Evolutionary conservation across 805 yeast genomes (phyloP).

Genomic region (Teunomyces aglyptinius): DNA sequence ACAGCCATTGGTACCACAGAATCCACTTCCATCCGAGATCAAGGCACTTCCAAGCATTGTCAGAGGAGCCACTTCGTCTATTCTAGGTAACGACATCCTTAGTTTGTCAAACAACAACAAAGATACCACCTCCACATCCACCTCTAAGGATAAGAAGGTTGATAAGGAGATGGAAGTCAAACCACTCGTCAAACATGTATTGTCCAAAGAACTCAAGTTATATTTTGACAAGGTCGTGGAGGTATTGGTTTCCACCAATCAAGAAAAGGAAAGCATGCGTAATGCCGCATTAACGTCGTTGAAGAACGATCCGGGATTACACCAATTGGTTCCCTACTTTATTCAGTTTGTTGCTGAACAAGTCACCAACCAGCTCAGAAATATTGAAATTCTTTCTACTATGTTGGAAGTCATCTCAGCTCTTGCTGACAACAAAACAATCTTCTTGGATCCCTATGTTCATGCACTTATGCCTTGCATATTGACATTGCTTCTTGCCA

Average conservation of each 20-base stretch:
- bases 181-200: slow-evolving; percentile 91
- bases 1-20: slow-evolving; percentile 96
- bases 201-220: slow-evolving; percentile 89
- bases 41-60: slow-evolving; percentile 71
- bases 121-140: slow-evolving; percentile 39
- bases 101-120: slow-evolving; percentile 33
- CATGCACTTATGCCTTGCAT: slow-evolving; percentile 98
- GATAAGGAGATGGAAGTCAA: slow-evolving; percentile 63
- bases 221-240: slow-evolving; percentile 88
- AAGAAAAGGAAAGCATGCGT: slow-evolving; percentile 55
- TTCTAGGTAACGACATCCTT: slow-evolving; percentile 40
- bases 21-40: slow-evolving; percentile 81
- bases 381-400: slow-evolving; percentile 66
- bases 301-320: slow-evolving; percentile 91
- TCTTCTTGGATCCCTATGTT: slow-evolving; percentile 91
- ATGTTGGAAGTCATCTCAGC: slow-evolving; percentile 90
- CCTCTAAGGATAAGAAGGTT: slow-evolving; percentile 20
- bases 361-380: slow-evolving; percentile 80
- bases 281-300: slow-evolving; percentile 83
- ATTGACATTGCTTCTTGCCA: slow-evolving; percentile 83
- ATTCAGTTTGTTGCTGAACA: slow-evolving; percentile 96
- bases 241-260: slow-evolving; percentile 62
- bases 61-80: slow-evolving; percentile 73
- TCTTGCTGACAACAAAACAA: slow-evolving; percentile 73
- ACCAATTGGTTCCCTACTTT: slow-evolving; percentile 93